Evolutionary conservation across 192 early-diverging fungal genomes (phyloP).

Genomic region (Podila clonocystis): DNA sequence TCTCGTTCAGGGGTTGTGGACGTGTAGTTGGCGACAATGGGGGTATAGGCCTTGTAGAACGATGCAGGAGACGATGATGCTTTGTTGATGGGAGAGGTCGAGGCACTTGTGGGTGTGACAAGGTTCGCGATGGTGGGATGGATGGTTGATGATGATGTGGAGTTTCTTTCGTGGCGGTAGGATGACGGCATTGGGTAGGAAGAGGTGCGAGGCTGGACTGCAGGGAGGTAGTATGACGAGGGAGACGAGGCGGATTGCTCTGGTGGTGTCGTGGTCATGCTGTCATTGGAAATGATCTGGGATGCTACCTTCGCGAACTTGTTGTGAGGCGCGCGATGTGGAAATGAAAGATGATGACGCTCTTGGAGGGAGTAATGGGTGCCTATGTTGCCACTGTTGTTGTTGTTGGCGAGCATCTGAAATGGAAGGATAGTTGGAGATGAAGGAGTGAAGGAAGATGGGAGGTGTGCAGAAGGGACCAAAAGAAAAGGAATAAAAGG

Average conservation of each 20-base stretch:
- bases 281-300: too few species aligned
- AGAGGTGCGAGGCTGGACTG: neutral
- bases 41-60: neutral
- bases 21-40: neutral
- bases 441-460: neutral
- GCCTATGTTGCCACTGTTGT: neutral
- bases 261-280: neutral
- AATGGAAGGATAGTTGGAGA: neutral
- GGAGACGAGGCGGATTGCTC: neutral
- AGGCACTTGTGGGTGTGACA: constrained; percentile 12
- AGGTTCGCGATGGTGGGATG: constrained; percentile 33
- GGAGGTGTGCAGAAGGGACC: neutral
- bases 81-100: neutral
- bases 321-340: too few species aligned
- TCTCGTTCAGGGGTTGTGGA: neutral
- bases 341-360: too few species aligned
- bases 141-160: constrained; percentile 2
- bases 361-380: neutral
- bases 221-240: neutral
- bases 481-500: neutral
- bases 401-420: neutral
- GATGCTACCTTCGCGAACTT: too few species aligned
- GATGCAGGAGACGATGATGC: neutral
- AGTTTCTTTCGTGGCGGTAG: neutral
- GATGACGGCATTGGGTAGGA: neutral